Evolutionary conservation across 164 flowering plant genomes (phyloP), one percentile per base, ranked within the genome.

Genomic region (Nymphaea thermarum): DNA sequence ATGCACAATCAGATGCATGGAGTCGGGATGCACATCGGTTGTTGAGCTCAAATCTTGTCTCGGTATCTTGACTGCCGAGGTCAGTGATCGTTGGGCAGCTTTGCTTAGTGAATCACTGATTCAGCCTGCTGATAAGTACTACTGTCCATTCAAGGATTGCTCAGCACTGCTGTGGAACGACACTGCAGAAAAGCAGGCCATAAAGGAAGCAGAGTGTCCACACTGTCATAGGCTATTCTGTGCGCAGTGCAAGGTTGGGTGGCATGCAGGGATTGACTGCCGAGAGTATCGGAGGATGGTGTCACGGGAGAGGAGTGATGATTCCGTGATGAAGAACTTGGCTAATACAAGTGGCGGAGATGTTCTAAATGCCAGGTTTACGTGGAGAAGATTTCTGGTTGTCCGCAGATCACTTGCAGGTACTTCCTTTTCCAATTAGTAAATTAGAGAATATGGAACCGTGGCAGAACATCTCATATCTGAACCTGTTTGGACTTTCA

Each of bases 391-490:
- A 67, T 17, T 4, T 64, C 61, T 0, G 86, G 86, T 0, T 84
- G 86, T 60, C 5, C 42, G 7, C 81, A 80, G 70, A 81, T 84
- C 5, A 51, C 65, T 15, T 86, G 87, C 86, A 78, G 86, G 89
- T 83, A 4, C 8, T 42, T 43, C 67, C 14, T 44, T 51, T 47
- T 12, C 44, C 41, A 66, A 12, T 5, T 17, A 44, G 8, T 44
- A 2, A 25, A 25, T 25, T 25, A 25, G 36, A 25, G 44, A 15
- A 47, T 8, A 64, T 65, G 25, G 55, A 14, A 65, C 36, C 17
- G 11, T 16, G 36, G 16, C 12, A 16, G 6, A 43, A 44, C 15
- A 42, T 14, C 16, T 6, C 6, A 43, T 36, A 14, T 3, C 41
- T 6, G 66, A 12, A 25, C 11, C 43, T 25, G 16, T 42, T 64